Conservation (phyloP, 75 land plant genomes). For the Picea sitchensis region DNA sequence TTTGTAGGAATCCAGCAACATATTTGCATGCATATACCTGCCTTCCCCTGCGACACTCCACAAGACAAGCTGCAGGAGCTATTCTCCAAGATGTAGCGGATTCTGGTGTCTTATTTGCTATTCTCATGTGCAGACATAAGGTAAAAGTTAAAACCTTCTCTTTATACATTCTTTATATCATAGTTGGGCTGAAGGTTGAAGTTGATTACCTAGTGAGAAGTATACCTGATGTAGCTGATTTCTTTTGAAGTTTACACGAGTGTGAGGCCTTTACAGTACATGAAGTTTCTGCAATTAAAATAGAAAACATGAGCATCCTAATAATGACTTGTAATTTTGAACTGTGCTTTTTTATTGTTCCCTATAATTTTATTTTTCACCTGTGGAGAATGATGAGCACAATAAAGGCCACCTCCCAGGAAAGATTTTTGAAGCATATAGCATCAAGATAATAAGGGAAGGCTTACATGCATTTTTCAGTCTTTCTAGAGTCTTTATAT, state of each 20-base stretch:
- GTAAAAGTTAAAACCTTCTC: slow-evolving; percentile 66
- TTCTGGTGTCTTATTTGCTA: slow-evolving; percentile 88
- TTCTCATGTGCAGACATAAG: slow-evolving; percentile 91
- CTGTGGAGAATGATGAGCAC: background rate
- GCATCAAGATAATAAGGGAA: background rate
- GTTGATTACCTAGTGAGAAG: background rate
- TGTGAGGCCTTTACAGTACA: background rate
- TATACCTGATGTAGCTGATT: background rate
- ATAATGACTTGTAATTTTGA: too few species aligned
- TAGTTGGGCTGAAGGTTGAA: background rate
- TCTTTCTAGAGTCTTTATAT: too few species aligned
- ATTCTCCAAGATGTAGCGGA: slow-evolving; percentile 95
- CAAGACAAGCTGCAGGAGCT: slow-evolving; percentile 92
- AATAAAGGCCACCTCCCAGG: background rate
- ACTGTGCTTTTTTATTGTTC: background rate
- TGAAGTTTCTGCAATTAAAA: background rate
- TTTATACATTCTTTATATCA: background rate
- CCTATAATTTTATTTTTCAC: background rate
- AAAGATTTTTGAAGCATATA: slow-evolving; percentile 1
- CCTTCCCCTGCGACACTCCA: slow-evolving; percentile 89
- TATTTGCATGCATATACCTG: slow-evolving; percentile 96
- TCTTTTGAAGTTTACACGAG: background rate
- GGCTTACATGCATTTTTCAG: background rate
- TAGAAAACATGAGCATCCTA: background rate
- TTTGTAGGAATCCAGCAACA: slow-evolving; percentile 83